Evolutionary conservation across 2,329 filamentous ascomycete species (phyloP), one percentile per base, ranked within the genome.

Genomic region (Fusarium scirpi): DNA sequence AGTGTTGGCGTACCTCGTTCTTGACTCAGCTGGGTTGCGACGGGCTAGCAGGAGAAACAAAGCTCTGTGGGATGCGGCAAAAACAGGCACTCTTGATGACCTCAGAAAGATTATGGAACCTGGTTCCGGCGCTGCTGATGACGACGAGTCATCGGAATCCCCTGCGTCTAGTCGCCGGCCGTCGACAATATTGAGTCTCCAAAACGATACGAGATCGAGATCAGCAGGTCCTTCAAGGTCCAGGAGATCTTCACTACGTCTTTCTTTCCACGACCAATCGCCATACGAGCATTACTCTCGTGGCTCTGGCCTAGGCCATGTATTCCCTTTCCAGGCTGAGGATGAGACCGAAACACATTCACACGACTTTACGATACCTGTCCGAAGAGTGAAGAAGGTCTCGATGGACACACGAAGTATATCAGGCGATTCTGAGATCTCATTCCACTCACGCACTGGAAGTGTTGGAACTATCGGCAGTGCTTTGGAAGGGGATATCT

Each of bases 341-440:
- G 76, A 86, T 58, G 87, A 88, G 64, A 79, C 82, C 45, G 85
- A 76, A 32, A 76, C 78, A 5, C 40, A 46, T 34, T 41, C 51
- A 15, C 69, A 82, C 4, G 69, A 76, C 3, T 47, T 72, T 58
- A 73, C 78, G 5, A 65, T 74, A 11, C 75, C 80, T 6, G 57
- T 77, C 4, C 89, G 88, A 62, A 88, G 86, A 71, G 82, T 87
- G 38, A 97, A 96, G 79, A 93, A 87, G 71, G 95, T 98, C 1
- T 93, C 94, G 0, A 92, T 98, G 92, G 94, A 97, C 76, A 92
- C 92, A 18, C 86, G 94, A 71, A 98, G 95, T 74, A 87, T 97
- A 78, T 98, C 95, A 9, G 94, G 91, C 71, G 92, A 91, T 43
- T 98, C 95, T 0, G 92, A 91, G 38, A 89, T 92, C 53, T 98